Conservation (phyloP, 78 protist genomes). For the Dictyostelium intermedium region DNA sequence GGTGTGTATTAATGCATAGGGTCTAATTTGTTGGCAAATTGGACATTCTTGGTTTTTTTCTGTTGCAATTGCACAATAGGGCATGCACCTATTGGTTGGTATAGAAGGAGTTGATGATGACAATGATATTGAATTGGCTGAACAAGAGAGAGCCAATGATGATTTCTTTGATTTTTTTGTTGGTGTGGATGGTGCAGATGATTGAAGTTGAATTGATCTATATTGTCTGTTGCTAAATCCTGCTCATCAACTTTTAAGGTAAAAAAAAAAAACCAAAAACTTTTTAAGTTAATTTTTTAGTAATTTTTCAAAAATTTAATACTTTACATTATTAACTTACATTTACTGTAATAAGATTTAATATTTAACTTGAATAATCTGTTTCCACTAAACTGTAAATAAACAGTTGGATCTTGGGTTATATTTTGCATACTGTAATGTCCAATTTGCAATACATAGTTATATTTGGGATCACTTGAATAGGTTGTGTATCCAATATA, state of each 20-base stretch:
- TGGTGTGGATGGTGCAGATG: neutral
- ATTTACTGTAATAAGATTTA: no score
- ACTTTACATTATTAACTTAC: no score
- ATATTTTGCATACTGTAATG: neutral
- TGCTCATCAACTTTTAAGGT: neutral
- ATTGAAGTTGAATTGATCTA: neutral
- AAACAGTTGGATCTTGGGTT: neutral
- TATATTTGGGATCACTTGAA: neutral
- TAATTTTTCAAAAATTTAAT: no score
- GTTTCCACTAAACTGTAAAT: neutral
- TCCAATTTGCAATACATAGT: neutral
- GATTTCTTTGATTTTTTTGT: neutral
- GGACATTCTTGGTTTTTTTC: neutral
- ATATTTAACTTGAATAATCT: neutral
- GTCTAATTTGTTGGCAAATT: constrained; percentile 14
- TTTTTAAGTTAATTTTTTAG: no score
- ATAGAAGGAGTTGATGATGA: neutral
- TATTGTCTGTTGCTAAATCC: neutral
- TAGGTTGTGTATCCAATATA: no score
- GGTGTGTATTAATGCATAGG: neutral
- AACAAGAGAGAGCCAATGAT: neutral
- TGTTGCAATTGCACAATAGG: constrained; percentile 1
- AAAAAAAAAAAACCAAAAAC: no score
- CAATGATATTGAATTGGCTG: neutral
- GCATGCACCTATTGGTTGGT: neutral